Evolutionary conservation across 2,329 filamentous ascomycete genomes (phyloP), one percentile per base, ranked within the genome.

Genomic region (Microdochium trichocladiopsis): DNA sequence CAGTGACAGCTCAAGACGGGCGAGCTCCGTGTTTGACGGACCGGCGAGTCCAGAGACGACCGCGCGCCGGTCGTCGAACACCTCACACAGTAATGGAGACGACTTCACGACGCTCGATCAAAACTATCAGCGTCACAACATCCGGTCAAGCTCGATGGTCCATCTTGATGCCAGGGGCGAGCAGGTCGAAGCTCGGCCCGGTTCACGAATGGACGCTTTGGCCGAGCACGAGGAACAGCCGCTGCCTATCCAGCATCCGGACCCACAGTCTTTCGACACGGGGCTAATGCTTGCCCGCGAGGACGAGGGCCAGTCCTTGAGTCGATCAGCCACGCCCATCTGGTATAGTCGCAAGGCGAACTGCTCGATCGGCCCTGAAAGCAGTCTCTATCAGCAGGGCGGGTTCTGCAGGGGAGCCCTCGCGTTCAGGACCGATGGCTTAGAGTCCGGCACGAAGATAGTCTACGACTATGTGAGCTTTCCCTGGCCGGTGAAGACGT

Each of bases 391-490:
- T 47, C 59, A 60, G 25, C 54, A 69, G 18, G 66, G 64, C 10
- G 69, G 71, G 0, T 66, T 74, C 48, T 75, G 72, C 55, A 53
- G 64, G 6, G 71, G 71, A 1, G 69, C 71, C 6, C 62, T 63
- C n/a, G 59, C 57, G 3, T 73, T 71, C 55, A 60, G 64, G 14
- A 52, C 61, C 4, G 66, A 64, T 6, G 66, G 67, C 0, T 66
- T 69, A 47, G 66, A 65, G 57, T 62, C 60, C 25, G 71, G 70
- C 25, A 66, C 72, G 43, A 66, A 66, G 49, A 47, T 51, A 10
- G 50, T 57, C 25, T 56, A 58, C 36, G 60, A 60, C 60, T 60
- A 62, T 55, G 60, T 62, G 49, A 59, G 59, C 51, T 16, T 36
- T 22, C 48, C 23, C 18, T 48, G 18, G n/a, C 16, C 14, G 16